Evolutionary conservation across 164 flowering plant genomes (phyloP).

Genomic region (Paratinospora sagittata): DNA sequence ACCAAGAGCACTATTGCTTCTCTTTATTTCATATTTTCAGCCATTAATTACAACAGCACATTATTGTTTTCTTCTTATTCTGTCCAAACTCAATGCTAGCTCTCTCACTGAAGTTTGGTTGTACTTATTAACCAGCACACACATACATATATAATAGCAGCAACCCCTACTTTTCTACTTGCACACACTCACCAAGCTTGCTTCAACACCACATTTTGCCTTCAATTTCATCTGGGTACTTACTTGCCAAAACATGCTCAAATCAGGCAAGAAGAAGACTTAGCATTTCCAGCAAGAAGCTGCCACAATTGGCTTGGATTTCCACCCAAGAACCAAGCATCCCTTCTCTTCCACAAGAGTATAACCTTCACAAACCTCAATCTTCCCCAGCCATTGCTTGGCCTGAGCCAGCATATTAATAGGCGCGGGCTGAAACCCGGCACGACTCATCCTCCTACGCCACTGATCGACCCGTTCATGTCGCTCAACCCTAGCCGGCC

Average conservation of each 20-base stretch:
- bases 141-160: neutral
- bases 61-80: neutral
- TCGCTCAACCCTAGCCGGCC: too few relatives aligned
- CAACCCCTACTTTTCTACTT: slow-evolving; percentile 1
- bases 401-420: slow-evolving; percentile 40
- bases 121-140: neutral
- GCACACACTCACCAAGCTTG: too few relatives aligned
- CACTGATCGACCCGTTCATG: slow-evolving; percentile 54
- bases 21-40: slow-evolving; percentile 16
- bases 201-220: too few relatives aligned
- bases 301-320: slow-evolving; percentile 52
- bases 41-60: neutral
- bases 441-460: slow-evolving; percentile 60
- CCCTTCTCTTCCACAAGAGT: slow-evolving; percentile 62
- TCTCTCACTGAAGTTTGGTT: too few relatives aligned
- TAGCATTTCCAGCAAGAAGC: slow-evolving; percentile 67
- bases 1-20: slow-evolving; percentile 3
- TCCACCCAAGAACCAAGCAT: slow-evolving; percentile 61
- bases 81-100: slow-evolving; percentile 1
- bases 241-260: too few relatives aligned
- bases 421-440: slow-evolving; percentile 57
- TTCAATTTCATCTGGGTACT: too few relatives aligned
- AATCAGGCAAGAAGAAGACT: too few relatives aligned
- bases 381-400: too few relatives aligned
- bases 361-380: too few relatives aligned